Percentiles rank a stretch among this genome's conserved stretches.
phyloP scores from a whole-genome alignment of 257 asterid species.

The Solanum pennellii region DNA sequence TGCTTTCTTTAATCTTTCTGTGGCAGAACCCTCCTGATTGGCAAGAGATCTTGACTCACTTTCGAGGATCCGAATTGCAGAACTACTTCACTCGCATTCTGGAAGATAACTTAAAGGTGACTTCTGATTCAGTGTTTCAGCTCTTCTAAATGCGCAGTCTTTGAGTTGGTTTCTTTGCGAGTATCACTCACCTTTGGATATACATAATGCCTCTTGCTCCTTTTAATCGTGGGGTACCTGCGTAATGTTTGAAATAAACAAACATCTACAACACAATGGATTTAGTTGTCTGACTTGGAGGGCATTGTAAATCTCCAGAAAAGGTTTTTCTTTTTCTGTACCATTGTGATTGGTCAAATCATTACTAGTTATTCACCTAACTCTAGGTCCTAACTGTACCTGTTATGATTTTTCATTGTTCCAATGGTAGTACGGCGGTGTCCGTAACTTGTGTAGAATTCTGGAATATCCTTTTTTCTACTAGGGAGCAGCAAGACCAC shows the following conservation, averaged over 20 bases:
- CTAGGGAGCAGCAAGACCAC: not conserved
- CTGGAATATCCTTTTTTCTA: not conserved
- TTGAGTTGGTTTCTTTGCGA: not conserved
- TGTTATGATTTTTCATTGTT: not conserved
- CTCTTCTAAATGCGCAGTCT: not conserved
- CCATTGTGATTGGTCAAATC: not conserved
- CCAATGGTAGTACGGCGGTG: not conserved
- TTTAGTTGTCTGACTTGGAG: not conserved
- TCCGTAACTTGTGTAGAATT: not conserved
- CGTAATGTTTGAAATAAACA: not conserved
- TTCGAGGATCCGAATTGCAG: slow-evolving; percentile 96
- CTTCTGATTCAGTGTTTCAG: not conserved
- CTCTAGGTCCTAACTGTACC: not conserved
- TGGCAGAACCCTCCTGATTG: slow-evolving; percentile 98
- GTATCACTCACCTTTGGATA: not conserved
- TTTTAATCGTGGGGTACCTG: not conserved
- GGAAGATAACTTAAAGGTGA: slow-evolving; percentile 92
- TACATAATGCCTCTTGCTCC: not conserved
- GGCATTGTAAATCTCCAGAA: not conserved
- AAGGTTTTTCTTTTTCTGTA: not conserved
- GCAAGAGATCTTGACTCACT: slow-evolving; percentile 96
- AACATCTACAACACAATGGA: not conserved
- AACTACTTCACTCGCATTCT: slow-evolving; percentile 94
- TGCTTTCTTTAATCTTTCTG: not conserved
- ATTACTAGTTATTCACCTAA: not conserved